Percentiles rank a stretch among this genome's conserved stretches.
phyloP scores from a whole-genome alignment of 2,329 filamentous ascomycete genomes.

The Paradendryphiella salina region DNA sequence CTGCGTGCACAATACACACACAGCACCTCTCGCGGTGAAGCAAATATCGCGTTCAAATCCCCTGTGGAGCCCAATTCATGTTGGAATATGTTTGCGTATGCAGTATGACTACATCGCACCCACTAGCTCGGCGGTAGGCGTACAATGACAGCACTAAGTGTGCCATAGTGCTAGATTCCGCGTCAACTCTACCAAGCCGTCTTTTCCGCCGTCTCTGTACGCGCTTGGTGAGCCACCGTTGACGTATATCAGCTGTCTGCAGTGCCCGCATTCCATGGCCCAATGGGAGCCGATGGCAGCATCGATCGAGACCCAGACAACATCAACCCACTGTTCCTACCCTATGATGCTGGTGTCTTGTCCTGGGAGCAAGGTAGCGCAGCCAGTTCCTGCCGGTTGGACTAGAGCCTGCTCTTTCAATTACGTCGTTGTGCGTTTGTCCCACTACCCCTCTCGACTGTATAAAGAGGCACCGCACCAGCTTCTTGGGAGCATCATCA shows the following conservation, averaged over 20 bases:
- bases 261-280: not conserved
- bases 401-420: conserved; percentile 15
- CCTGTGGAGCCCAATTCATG: conserved; percentile 4
- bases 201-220: conserved; percentile 18
- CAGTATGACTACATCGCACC: conserved; percentile 13
- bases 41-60: not conserved
- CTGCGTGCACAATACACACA: not conserved
- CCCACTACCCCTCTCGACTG: conserved; percentile 1
- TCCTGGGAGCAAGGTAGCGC: not conserved
- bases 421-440: conserved; percentile 31
- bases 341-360: conserved; percentile 3
- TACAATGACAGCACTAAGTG: conserved; percentile 9
- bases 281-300: conserved; percentile 7
- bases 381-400: not conserved
- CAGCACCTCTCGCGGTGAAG: not conserved
- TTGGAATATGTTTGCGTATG: not conserved
- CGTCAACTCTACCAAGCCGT: conserved; percentile 21
- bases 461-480: conserved; percentile 27
- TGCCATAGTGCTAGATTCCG: conserved; percentile 15
- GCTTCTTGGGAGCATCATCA: conserved; percentile 13
- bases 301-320: conserved; percentile 12
- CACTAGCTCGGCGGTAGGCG: conserved; percentile 8
- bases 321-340: conserved; percentile 5
- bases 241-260: conserved; percentile 19
- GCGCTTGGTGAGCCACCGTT: conserved; percentile 10